These are phyloP conservation scores for Amesomyces nigricolor DNA, from an alignment of 2,329 filamentous ascomycete species.

Conservation along the genomic window DNA sequence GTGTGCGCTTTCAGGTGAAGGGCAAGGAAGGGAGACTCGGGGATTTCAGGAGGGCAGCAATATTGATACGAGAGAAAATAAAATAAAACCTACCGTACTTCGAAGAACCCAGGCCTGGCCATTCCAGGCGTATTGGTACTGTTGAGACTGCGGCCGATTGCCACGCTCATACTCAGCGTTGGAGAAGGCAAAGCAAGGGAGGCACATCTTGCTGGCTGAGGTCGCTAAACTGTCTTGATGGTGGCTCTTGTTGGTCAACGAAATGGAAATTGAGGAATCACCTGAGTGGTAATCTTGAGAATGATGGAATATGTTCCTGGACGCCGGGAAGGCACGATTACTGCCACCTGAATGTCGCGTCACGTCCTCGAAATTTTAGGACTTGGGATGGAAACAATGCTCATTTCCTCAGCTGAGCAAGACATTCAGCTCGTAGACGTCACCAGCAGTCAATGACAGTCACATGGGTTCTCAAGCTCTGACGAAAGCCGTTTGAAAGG, in stretches of 20 bases:
- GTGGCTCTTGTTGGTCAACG: neutral
- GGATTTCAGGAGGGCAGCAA: too few species aligned
- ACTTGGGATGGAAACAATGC: too few species aligned
- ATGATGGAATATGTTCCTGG: too few species aligned
- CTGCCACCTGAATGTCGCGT: too few species aligned
- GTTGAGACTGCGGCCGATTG: constrained; percentile 29
- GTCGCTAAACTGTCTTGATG: neutral
- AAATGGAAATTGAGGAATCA: neutral
- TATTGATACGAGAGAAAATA: neutral
- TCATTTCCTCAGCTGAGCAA: too few species aligned
- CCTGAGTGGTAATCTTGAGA: too few species aligned
- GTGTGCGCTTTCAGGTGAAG: neutral
- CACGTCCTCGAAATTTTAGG: too few species aligned
- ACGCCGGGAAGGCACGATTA: too few species aligned
- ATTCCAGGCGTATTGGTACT: constrained; percentile 40
- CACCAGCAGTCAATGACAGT: too few species aligned
- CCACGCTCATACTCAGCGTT: constrained; percentile 44
- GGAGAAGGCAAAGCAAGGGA: constrained; percentile 47
- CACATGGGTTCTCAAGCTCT: too few species aligned
- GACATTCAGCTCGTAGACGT: too few species aligned
- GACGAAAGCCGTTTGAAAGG: neutral
- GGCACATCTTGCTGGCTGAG: constrained; percentile 40
- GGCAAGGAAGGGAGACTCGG: neutral
- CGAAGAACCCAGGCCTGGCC: constrained; percentile 35
- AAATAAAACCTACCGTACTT: constrained; percentile 31